These are phyloP conservation scores for Pseudofabraea citricarpa DNA, from an alignment of 2,329 filamentous ascomycete genomes.

Conservation along the genomic window DNA sequence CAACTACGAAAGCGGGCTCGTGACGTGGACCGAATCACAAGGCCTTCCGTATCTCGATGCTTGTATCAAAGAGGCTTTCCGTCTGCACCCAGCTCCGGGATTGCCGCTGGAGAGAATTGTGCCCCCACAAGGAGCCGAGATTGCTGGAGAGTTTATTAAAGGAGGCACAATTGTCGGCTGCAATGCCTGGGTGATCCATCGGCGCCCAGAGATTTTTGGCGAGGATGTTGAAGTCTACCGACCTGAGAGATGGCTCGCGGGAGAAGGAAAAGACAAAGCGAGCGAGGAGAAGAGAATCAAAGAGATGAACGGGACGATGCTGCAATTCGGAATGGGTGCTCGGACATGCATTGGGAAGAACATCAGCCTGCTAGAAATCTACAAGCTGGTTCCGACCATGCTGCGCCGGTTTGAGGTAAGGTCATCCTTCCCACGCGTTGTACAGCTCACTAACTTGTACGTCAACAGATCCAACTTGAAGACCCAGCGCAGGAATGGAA, in stretches of 20 bases:
- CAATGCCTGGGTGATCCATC: conserved; percentile 71
- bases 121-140: conserved; percentile 57
- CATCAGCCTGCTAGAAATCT: conserved; percentile 57
- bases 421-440: conserved; percentile 6
- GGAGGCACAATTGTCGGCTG: conserved; percentile 72
- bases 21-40: conserved; percentile 66
- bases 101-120: conserved; percentile 71
- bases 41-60: conserved; percentile 72
- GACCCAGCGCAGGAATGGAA: conserved; percentile 52
- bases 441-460: conserved; percentile 5
- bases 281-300: conserved; percentile 49
- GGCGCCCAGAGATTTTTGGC: conserved; percentile 63
- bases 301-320: conserved; percentile 66
- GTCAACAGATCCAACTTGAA: conserved; percentile 45
- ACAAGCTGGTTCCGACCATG: conserved; percentile 57
- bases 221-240: conserved; percentile 59
- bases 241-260: conserved; percentile 62
- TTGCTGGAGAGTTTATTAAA: conserved; percentile 56
- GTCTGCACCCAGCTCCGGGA: conserved; percentile 69
- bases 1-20: conserved; percentile 50
- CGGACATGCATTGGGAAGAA: conserved; percentile 69
- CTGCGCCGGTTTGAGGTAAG: conserved; percentile 59
- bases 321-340: conserved; percentile 69
- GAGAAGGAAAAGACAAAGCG: conserved; percentile 31
- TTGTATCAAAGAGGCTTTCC: conserved; percentile 72